phyloP scores from a whole-genome alignment of 305 asterid species.

The Fraxinus platypoda region DNA sequence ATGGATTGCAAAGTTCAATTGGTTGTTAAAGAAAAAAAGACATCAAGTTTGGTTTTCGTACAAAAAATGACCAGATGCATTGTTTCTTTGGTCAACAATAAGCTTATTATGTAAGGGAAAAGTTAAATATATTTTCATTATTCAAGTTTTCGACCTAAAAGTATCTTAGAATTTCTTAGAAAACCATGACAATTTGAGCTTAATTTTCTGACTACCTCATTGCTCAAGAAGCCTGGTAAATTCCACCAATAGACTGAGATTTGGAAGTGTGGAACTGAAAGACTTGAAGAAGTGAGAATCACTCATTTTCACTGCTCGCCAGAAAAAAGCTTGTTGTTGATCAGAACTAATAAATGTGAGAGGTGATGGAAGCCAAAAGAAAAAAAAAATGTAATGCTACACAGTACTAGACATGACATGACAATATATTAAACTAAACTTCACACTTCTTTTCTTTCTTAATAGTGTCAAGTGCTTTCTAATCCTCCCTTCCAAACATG shows the following conservation, averaged over 20 bases:
- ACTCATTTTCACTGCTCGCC: not conserved
- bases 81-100: not conserved
- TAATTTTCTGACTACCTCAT: not conserved
- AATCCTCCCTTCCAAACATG: not conserved
- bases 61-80: not conserved
- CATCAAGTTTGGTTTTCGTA: not conserved
- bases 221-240: not conserved
- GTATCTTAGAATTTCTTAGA: not conserved
- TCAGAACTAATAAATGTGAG: not conserved
- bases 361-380: not conserved
- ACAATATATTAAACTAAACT: not conserved
- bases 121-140: not conserved
- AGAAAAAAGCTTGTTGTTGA: not conserved
- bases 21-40: not conserved
- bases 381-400: not conserved
- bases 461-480: not conserved
- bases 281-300: not conserved
- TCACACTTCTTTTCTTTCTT: not conserved
- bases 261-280: not conserved
- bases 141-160: not conserved
- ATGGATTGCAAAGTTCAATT: not conserved
- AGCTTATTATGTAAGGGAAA: not conserved
- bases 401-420: not conserved
- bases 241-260: not conserved
- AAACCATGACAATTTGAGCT: not conserved